Evolutionary conservation across 129 eudicot species (phyloP), one percentile per base, ranked within the genome.

Genomic region (Lactuca saligna): DNA sequence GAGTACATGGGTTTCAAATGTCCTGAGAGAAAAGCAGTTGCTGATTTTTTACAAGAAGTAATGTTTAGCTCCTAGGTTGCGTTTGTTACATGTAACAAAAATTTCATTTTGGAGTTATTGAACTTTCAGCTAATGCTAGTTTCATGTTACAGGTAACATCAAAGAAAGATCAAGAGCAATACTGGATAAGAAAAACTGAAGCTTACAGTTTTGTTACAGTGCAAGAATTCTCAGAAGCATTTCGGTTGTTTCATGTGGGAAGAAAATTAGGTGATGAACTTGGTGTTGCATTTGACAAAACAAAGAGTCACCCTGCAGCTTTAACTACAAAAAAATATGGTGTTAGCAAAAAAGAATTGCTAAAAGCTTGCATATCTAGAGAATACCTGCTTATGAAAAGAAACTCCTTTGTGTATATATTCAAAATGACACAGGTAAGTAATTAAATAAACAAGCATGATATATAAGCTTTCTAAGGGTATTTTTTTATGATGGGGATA

Each of bases 41-140:
- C 88, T n/a, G 91, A 86, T 66, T 86, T 82, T 42, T 80, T 86
- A 64, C 91, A 86, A 83, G 91, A 86, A 78, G 91, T 86, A 85
- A 85, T 46, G 39, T 51, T 51, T 65, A 37, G 4, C 32, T 39
- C 9, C 61, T 29, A 29, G 55, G 12, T 41, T 17, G 13, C 12
- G 51, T 57, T 58, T 6, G 44, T 39, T 39, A 39, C 44, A 39
- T 7, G 9, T 39, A 39, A 39, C 46, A 39, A 39, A 63, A 12
- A 8, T 9, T 39, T 39, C 5, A 17, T 8, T 57, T 42, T 44
- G 44, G 75, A 58, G 29, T 57, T 29, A 55, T 48, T 5, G 20
- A 20, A 51, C 61, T 17, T 61, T 56, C 5, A 4, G 15, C 58
- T 71, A 57, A 35, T 60, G 12, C 20, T 60, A 2, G 48, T 6